Conservation (phyloP, 129 eudicot species). For the Mikania micrantha region DNA sequence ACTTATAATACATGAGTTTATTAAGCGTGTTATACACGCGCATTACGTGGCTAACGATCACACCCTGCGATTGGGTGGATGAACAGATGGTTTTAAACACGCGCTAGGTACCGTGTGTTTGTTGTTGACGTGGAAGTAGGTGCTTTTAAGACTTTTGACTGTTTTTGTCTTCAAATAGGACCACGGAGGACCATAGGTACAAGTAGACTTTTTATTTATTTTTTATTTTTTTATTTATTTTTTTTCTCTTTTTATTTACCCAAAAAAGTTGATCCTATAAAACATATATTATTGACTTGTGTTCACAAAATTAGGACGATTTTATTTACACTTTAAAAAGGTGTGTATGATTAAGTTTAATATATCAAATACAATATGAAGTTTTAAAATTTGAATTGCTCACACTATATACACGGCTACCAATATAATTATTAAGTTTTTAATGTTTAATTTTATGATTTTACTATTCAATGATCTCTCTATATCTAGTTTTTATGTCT, state of each 20-base stretch:
- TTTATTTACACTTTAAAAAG: too few relatives aligned
- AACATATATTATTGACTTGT: neutral
- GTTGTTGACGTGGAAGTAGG: neutral
- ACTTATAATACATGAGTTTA: neutral
- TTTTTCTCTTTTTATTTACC: neutral
- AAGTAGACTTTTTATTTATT: neutral
- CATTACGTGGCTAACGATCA: neutral
- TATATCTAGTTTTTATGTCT: too few relatives aligned
- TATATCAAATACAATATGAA: too few relatives aligned
- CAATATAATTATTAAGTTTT: too few relatives aligned
- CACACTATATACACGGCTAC: too few relatives aligned
- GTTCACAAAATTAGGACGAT: too few relatives aligned
- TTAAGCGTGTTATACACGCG: neutral
- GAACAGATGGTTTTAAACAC: neutral
- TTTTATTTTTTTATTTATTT: neutral
- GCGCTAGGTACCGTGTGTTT: neutral
- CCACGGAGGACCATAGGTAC: conserved; percentile 9
- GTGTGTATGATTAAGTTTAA: too few relatives aligned
- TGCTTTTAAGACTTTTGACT: conserved; percentile 24
- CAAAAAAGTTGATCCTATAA: neutral
- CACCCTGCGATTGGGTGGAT: neutral
- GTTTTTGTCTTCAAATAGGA: conserved; percentile 28
- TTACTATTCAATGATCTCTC: too few relatives aligned
- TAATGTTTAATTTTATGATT: too few relatives aligned
- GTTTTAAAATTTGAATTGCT: too few relatives aligned